phyloP scores from a whole-genome alignment of 176 grass and related monocot genomes.

The Tuctoria greenei region DNA sequence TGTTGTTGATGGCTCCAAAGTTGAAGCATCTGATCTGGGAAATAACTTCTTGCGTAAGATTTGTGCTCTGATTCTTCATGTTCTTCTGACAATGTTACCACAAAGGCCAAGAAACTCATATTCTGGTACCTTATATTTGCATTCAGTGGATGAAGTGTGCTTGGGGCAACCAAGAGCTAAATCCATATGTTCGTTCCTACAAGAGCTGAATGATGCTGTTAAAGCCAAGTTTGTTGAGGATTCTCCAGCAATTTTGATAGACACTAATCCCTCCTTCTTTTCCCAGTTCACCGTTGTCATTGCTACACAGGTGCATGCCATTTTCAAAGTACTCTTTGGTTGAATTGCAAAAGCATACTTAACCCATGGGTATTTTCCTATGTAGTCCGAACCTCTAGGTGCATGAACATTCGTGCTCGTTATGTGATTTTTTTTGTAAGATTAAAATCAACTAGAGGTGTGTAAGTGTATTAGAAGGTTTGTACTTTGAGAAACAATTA shows the following conservation, averaged over 20 bases:
- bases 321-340: not conserved
- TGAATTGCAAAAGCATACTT: conserved; percentile 25
- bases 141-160: conserved; percentile 76
- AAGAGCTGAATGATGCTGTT: conserved; percentile 96
- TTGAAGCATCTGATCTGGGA: conserved; percentile 69
- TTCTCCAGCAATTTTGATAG: conserved; percentile 61
- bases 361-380: not conserved
- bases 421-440: not conserved
- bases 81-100: not conserved
- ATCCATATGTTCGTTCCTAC: conserved; percentile 81
- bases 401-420: not conserved
- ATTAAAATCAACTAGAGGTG: not conserved
- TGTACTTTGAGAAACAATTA: not conserved
- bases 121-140: conserved; percentile 27
- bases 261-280: conserved; percentile 80
- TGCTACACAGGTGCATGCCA: conserved; percentile 63
- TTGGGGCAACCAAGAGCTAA: conserved; percentile 88
- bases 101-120: conserved; percentile 12
- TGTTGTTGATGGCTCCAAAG: conserved; percentile 83
- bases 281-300: conserved; percentile 77
- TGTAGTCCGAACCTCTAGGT: conserved; percentile 6
- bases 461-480: not conserved
- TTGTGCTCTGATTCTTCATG: not conserved
- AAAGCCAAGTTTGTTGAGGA: conserved; percentile 98
- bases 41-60: conserved; percentile 89